phyloP scores from a whole-genome alignment of 306 rosid genomes.

The Citrullus amarus region DNA sequence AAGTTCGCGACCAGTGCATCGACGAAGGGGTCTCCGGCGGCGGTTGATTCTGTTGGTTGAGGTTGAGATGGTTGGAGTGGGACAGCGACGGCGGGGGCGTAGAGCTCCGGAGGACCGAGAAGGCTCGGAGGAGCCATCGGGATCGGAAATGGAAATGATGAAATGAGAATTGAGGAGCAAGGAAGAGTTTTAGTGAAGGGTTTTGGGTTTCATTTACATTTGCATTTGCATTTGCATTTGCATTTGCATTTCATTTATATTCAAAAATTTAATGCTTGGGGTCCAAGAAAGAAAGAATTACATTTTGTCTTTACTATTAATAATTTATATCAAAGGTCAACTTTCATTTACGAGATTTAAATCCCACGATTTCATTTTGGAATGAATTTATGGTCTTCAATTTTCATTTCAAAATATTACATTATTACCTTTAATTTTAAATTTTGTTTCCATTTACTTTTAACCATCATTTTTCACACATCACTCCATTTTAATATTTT shows the following conservation, averaged over 20 bases:
- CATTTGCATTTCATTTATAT: neutral
- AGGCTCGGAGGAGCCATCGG: slow-evolving; percentile 40
- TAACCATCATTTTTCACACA: too few relatives aligned
- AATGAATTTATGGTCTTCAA: too few relatives aligned
- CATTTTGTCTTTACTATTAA: neutral
- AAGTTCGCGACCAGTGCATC: slow-evolving; percentile 28
- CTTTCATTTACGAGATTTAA: neutral
- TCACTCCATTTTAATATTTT: too few relatives aligned
- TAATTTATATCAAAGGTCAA: neutral
- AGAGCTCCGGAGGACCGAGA: slow-evolving; percentile 50
- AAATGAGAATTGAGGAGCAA: neutral
- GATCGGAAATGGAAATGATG: neutral
- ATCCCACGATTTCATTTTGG: too few relatives aligned
- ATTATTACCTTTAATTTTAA: too few relatives aligned
- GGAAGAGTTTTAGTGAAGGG: neutral
- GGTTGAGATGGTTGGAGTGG: neutral
- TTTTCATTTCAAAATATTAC: too few relatives aligned
- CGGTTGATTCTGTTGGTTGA: neutral
- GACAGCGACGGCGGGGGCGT: neutral
- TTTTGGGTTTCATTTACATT: neutral
- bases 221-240: neutral
- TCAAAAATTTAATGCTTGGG: neutral
- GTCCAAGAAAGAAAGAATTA: neutral
- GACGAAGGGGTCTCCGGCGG: slow-evolving; percentile 21
- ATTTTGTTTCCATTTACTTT: too few relatives aligned